Percentiles rank a stretch among this genome's conserved stretches.
Conservation (phyloP, 805 yeast species). For the Yamadazyma sp. region DNA sequence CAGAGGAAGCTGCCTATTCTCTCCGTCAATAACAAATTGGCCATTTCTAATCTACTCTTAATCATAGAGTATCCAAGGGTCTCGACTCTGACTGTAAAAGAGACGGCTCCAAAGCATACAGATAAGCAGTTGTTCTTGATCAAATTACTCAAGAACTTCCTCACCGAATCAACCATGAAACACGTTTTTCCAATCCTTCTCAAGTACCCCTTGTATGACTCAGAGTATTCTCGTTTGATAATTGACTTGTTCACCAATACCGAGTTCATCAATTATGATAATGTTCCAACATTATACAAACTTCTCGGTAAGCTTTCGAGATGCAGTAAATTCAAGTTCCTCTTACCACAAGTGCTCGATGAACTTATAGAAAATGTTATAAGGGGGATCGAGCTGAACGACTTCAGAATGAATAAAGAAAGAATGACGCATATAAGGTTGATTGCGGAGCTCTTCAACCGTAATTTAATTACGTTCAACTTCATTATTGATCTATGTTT, state of each 20-base stretch:
- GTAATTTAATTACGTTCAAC: slow-evolving; percentile 44
- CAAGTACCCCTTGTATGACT: slow-evolving; percentile 3
- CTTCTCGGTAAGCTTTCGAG: slow-evolving; percentile 18
- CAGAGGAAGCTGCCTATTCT: slow-evolving; percentile 51
- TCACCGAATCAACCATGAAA: slow-evolving; percentile 18
- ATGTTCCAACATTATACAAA: slow-evolving; percentile 19
- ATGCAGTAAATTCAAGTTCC: slow-evolving; percentile 31
- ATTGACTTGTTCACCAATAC: slow-evolving; percentile 54
- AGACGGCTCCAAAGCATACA: slow-evolving; percentile 6
- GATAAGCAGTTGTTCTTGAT: slow-evolving; percentile 33
- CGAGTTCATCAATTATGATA: slow-evolving; percentile 59
- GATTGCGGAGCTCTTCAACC: slow-evolving; percentile 56
- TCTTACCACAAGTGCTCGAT: slow-evolving; percentile 56
- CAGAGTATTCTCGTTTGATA: slow-evolving; percentile 30
- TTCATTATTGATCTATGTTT: slow-evolving; percentile 53
- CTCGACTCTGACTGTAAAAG: neutral
- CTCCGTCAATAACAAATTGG: slow-evolving; percentile 54
- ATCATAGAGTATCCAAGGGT: slow-evolving; percentile 53
- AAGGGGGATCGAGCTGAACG: slow-evolving; percentile 64
- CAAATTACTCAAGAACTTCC: slow-evolving; percentile 25
- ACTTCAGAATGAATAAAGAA: slow-evolving; percentile 56
- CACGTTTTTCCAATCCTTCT: slow-evolving; percentile 35
- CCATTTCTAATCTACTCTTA: slow-evolving; percentile 56
- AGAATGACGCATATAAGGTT: slow-evolving; percentile 63
- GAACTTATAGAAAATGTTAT: slow-evolving; percentile 60